Evolutionary conservation across 257 asterid species (phyloP), one percentile per base, ranked within the genome.

Genomic region (Ligustrum vulgare): DNA sequence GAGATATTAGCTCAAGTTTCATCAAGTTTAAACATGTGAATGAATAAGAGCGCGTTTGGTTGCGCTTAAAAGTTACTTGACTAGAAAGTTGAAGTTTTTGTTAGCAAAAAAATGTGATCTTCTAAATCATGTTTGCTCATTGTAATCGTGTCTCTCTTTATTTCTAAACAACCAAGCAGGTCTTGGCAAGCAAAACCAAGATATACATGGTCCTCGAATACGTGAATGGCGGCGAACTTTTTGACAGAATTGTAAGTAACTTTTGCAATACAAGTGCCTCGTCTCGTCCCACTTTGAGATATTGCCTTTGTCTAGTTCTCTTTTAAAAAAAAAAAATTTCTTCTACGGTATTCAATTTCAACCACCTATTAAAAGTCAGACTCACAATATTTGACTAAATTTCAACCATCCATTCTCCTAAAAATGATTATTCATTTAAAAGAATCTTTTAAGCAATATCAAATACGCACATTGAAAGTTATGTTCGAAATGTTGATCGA

Each of bases 201-300:
- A 91, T 95, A 71, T 93, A 81, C 72, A 95, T 95, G 98, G 99
- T 95, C 80, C 96, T 95, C 23, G 98, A 95, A 85, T 95, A 86
- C 25, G 99, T 93, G 75, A 87, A 88, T 37, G 99, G 99, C 18
- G 93, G 99, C 72, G 99, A 93, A 86, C 86, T 95, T 67, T 95
- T 95, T 58, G 98, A 95, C 51, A 89, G 90, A 83, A 95, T 95
- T 31, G 99, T 95, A 87, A 90, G 99, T 73, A 23, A 31, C 72
- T 70, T 75, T 43, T 54, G 56, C 75, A 28, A 58, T 51, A 47
- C 11, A 60, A n/a, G 6, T 23, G 35, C 32, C 7, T 49, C 25
- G n/a, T n/a, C n/a, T n/a, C n/a, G 23, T 25, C 74, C 62, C 34
- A 32, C 32, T 39, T 72, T 60, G 37, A 58, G 10, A 28, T 31